Base-by-base conservation (phyloP, 768 basidiomycete species). In the Rhodotorula toruloides region DNA sequence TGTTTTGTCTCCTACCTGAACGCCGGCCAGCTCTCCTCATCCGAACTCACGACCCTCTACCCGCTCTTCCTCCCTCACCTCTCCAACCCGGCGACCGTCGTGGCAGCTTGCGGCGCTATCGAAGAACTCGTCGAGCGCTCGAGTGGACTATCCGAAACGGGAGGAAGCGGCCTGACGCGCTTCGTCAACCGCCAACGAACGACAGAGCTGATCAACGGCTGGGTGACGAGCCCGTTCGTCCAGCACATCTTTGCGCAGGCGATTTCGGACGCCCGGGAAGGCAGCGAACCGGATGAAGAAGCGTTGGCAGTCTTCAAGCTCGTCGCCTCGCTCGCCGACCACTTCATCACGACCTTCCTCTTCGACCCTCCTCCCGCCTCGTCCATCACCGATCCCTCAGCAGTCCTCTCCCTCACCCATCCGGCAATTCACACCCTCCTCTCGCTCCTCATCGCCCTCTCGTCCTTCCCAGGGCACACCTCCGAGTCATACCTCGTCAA, bases 81-180 rank as follows among this genome's bases (percentile, higher is more conserved):
- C 19, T 52, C 71, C 21, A 54, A 61, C 27, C 36, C 65, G 9
- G 48, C 43, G 6, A 68, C 71, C 4, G 39, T 59, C 53, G 37
- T 64, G 27, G 40, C 47, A 4, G 72, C 70, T 0, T 67, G 62
- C 34, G 36, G 54, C 4, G 73, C 72, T 49, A n/a, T 68, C 25
- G 71, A 73, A 22, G 74, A 75, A 47, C 58, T 75, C 29, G 34
- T 75, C 11, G 74, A 75, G 32, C 67, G 68, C 19, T 68, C 58
- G 16, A 52, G 52, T 22, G 71, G 67, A 0, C 32, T 46, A 27
- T 36, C 43, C n/a, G 47, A 56, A 0, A 48, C 34, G 21, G 34
- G 50, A n/a, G 27, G 65, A 12, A 22, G 31, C 4, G 61, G 65
- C 16, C 59, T 64, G 6, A 67, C 63, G 1, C 46, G 56, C 14